Evolutionary conservation across 1,139 yeast species (phyloP), one percentile per base, ranked within the genome.

Genomic region (Arxiozyma telluris): DNA sequence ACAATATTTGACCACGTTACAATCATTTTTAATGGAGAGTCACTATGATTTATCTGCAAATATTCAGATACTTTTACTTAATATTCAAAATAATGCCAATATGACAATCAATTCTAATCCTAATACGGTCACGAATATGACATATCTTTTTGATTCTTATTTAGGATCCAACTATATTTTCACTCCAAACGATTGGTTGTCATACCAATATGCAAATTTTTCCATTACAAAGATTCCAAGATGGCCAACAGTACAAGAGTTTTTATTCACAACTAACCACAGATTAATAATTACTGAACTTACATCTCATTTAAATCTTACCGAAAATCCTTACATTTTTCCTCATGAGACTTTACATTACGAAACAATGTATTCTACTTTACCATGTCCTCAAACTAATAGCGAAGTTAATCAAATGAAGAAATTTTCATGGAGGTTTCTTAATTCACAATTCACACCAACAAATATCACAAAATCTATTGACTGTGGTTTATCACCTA

Each of bases 401-500:
- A 51, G 51, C 1, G 63, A 60, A 18, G 52, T 61, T 18, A 51
- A 44, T 22, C 52, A 53, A 23, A 47, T 54, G 17, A 53, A 64
- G 1, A 9, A 50, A 1, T 21, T 57, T 22, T 52, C 64, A 47
- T 80, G 82, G 72, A 64, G 79, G 48, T 75, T 72, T 55, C 7
- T 64, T 54, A 11, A 53, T 54, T 3, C 64, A 1, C 51, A 71
- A 70, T 22, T 80, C 75, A 63, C 69, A 71, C 8, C 65, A 63
- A 44, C 55, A 54, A 7, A 63, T 71, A 70, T 81, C 43, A 61
- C 64, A 34, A 61, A 69, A 1, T 73, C 73, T 48, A 65, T 83
- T 1, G 59, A 69, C 23, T 77, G 84, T 62, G 95, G 95, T 0
- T 76, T 71, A 53, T 73, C 84, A 0, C 87, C 93, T 0, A 73